Base-by-base conservation (phyloP, 2,329 filamentous ascomycete genomes). In the Ploettnerulaceae sp. region DNA sequence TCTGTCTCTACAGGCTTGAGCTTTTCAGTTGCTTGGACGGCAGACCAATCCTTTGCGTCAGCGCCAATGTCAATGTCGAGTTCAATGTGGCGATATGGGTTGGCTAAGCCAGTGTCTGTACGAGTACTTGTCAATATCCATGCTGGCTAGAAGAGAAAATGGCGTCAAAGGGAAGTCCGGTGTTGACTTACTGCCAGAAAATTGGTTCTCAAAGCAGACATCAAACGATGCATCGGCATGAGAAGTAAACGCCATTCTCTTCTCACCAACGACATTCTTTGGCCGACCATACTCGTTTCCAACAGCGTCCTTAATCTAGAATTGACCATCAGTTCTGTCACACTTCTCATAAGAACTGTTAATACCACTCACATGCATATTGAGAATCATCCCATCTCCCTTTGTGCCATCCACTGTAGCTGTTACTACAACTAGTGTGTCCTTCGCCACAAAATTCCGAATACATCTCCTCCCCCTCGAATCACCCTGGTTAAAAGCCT, bases 1-100 rank as follows among this genome's bases (percentile, higher is more conserved):
- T 97, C 93, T 14, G 88, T 89, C 73, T 98, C 93, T 60, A 96
- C 81, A 37, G 93, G 93, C 79, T 95, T 95, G 60, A 98, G 82
- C 77, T 97, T 97, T 79, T 98, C 93, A 54, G 84, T 86, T 48
- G 89, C 89, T 71, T 96, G 89, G 66, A 97, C 94, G 59, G 89
- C 89, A 56, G 84, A 89, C 93, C 93, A 98, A 72, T 98, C 93
- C 69, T 95, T 95, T 56, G 93, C 93, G 68, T 65, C 63, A 7
- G 63, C 62, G 26, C 63, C 63, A 49, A 65, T 65, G 44, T 65
- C 62, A 44, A 65, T 63, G 44, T 64, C 63, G 35, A 65, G 58
- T 57, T 65, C 63, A 57, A 96, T 70, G 66, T 85, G 78, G 57
- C 89, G 86, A 64, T 67, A 71, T 41, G 80, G 66, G 28, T 61